Evolutionary conservation across 106 monocot genomes (phyloP), one percentile per base, ranked within the genome.

Genomic region (Platanthera guangdongensis): DNA sequence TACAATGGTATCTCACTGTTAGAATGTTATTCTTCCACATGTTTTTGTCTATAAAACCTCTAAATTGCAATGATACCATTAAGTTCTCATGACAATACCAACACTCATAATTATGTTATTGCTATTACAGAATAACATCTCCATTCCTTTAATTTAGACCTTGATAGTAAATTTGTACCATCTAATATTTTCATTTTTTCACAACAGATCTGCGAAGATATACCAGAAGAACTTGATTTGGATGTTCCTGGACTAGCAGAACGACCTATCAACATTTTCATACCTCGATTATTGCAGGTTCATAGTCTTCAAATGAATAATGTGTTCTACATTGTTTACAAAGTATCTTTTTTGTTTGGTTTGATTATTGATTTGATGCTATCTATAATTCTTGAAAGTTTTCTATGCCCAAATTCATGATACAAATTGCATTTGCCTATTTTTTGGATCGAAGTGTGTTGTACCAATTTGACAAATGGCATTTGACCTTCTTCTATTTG

Each of bases 231-330:
- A 79, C 89, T 99, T 81, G 97, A 94, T 86, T 70, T 83, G 15
- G 97, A 99, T 89, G 86, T 99, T 79, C 89, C 92, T 69, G 97
- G 94, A 46, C 84, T 99, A 73, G 47, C 86, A 54, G 97, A 94
- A 76, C 84, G 94, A 9, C 94, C 97, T 0, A 94, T 99, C 51
- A 99, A 92, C 65, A 82, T 99, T 79, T 90, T 99, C 73, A 85
- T 99, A 83, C 97, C 97, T 12, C 89, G 97, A 83, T 81, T 99
- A 64, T 84, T 99, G 62, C 86, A 94, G 94, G 97, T 99, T 25
- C 79, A 25, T 64, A 53, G 16, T 25, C 45, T 39, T 39, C 57
- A 13, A n/a, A 69, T 30, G 18, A 48, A 7, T 55, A 8, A 68
- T 71, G 21, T 8, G 48, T n/a, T 72, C 54, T 77, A 57, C 10